phyloP scores from a whole-genome alignment of 805 yeast species.

The Diddensiella caesifluorescens region DNA sequence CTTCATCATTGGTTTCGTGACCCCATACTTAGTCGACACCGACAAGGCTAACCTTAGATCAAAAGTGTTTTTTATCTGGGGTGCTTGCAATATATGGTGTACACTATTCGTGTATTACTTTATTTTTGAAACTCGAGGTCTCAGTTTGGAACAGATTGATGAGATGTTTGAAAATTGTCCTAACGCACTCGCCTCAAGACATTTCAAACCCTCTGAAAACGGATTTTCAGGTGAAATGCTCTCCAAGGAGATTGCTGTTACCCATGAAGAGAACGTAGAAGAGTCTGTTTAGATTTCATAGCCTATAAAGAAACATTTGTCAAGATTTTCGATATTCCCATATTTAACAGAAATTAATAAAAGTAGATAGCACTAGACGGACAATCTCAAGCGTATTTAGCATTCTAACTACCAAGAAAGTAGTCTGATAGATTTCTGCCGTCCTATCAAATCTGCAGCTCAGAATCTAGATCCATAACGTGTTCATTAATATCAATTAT shows the following conservation, averaged over 20 bases:
- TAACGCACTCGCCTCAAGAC: slow-evolving; percentile 4
- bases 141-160: slow-evolving; percentile 40
- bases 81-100: slow-evolving; percentile 2
- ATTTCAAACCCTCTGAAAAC: slow-evolving; percentile 9
- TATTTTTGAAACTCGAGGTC: slow-evolving; percentile 40
- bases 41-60: slow-evolving; percentile 8
- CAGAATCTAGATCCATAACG: too few species aligned
- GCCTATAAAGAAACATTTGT: too few species aligned
- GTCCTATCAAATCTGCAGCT: too few species aligned
- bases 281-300: too few species aligned
- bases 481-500: too few species aligned
- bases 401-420: too few species aligned
- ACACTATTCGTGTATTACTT: slow-evolving; percentile 25
- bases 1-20: slow-evolving; percentile 6
- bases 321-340: too few species aligned
- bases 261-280: not conserved
- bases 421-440: too few species aligned
- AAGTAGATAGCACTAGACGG: too few species aligned
- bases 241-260: slow-evolving; percentile 5
- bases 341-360: too few species aligned
- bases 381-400: too few species aligned
- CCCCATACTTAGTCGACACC: slow-evolving; percentile 6
- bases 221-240: slow-evolving; percentile 12
- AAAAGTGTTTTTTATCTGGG: slow-evolving; percentile 7
- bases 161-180: slow-evolving; percentile 5